Evolutionary conservation across 768 basidiomycete genomes (phyloP), one percentile per base, ranked within the genome.

Genomic region (Leccinellum luteum): DNA sequence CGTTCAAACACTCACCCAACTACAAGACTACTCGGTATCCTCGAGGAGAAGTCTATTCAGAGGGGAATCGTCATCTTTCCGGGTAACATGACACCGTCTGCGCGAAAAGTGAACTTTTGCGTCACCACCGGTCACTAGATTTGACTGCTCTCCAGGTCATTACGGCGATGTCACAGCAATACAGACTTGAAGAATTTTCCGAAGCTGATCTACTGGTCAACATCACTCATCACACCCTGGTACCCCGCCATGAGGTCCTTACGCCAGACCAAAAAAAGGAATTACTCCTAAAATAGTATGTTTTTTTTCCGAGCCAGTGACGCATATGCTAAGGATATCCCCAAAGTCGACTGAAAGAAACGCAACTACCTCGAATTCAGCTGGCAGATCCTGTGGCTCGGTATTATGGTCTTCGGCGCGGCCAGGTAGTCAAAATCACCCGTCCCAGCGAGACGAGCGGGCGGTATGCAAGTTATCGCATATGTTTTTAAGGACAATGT

Each of bases 361-460:
- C 96, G 1, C 97, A 99, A 69, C 80, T 99, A 55, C 97, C 97
- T 49, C 91, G 97, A 23, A 98, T 99, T 61, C 95, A 98, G 75
- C 74, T 97, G 44, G 86, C 89, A 27, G 97, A 99, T 73, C 97
- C 97, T 10, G 96, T 99, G n/a, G 94, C 97, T 43, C 85, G 95
- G 58, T 98, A 99, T 74, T 99, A 98, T 76, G 97, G 97, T 52
- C 84, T 99, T 56, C 83, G 86, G 66, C 85, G 97, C 51, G 95
- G 96, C 27, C 93, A 96, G 72, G 97, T 99, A 48, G 97, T 99
- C 74, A 98, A 97, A 79, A 98, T 99, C 66, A 98, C 90, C 58
- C 80, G 97, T 66, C 92, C 94, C 27, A 94, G 92, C 74, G 97
- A 98, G 79, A 99, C 97, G 17, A 92, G 90, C 61, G 96, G 96